These are phyloP conservation scores for Suillus plorans DNA, from an alignment of 768 basidiomycete species.

Conservation along the genomic window DNA sequence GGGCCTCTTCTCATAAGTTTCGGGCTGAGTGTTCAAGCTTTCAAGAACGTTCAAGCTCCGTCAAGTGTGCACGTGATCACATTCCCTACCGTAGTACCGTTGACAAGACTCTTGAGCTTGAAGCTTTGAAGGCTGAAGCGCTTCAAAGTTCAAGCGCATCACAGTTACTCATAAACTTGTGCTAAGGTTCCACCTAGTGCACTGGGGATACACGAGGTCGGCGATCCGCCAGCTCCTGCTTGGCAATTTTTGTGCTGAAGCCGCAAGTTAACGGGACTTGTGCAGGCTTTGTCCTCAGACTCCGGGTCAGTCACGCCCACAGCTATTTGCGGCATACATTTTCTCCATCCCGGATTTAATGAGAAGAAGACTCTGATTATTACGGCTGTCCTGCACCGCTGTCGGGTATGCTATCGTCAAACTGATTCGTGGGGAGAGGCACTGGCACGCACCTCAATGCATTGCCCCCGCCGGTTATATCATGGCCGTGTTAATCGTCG, in stretches of 20 bases:
- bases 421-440: background rate
- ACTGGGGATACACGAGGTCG: background rate
- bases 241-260: background rate
- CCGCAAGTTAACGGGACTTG: background rate
- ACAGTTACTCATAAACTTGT: background rate
- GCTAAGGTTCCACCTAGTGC: background rate
- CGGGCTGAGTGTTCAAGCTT: too few species aligned
- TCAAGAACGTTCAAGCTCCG: too few species aligned
- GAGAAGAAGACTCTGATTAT: background rate
- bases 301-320: background rate
- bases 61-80: background rate
- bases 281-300: background rate
- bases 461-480: background rate
- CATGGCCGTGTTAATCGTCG: background rate
- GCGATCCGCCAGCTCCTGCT: background rate
- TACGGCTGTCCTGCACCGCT: background rate
- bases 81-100: background rate
- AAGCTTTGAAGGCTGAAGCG: too few species aligned
- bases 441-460: background rate
- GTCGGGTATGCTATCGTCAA: background rate
- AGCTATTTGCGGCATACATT: background rate
- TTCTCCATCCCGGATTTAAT: background rate
- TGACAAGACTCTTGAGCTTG: too few species aligned
- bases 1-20: too few species aligned
- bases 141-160: too few species aligned